Conservation (phyloP, 2,329 filamentous ascomycete species). For the Sporothrix humicola region DNA sequence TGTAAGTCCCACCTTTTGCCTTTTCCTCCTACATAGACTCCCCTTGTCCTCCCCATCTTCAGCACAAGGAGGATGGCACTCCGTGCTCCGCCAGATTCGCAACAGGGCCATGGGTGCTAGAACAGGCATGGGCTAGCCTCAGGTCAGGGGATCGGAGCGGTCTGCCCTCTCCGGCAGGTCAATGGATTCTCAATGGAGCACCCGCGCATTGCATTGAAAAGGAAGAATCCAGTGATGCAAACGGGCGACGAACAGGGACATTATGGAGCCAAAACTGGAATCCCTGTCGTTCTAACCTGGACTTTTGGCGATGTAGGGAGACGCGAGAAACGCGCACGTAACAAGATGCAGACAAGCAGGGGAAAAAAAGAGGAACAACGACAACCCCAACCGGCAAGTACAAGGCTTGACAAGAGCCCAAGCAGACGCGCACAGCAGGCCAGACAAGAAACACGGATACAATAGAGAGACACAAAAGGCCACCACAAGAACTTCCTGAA, state of each 20-base stretch:
- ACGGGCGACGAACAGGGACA: background rate
- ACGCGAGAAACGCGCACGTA: conserved; percentile 21
- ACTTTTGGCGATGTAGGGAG: conserved; percentile 11
- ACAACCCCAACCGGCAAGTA: background rate
- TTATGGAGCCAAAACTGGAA: conserved; percentile 9
- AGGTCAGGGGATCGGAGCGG: conserved; percentile 18
- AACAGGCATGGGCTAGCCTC: background rate
- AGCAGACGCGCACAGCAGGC: background rate
- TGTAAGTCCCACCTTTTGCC: background rate
- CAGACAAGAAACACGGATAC: conserved; percentile 14
- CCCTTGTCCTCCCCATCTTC: background rate
- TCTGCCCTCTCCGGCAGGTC: conserved; percentile 11
- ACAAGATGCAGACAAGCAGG: background rate
- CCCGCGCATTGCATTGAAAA: conserved; percentile 5
- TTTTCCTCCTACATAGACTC: background rate
- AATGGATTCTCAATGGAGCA: no score
- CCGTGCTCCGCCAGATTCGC: conserved; percentile 24
- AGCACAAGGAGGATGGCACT: conserved; percentile 28
- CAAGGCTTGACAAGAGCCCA: background rate
- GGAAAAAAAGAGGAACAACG: background rate
- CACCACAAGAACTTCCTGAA: background rate
- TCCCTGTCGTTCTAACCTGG: background rate
- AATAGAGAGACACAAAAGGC: background rate
- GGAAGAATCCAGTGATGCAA: conserved; percentile 1
- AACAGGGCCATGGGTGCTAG: conserved; percentile 12